Base-by-base conservation (phyloP, 106 monocot genomes). In the Hemerocallis citrina region DNA sequence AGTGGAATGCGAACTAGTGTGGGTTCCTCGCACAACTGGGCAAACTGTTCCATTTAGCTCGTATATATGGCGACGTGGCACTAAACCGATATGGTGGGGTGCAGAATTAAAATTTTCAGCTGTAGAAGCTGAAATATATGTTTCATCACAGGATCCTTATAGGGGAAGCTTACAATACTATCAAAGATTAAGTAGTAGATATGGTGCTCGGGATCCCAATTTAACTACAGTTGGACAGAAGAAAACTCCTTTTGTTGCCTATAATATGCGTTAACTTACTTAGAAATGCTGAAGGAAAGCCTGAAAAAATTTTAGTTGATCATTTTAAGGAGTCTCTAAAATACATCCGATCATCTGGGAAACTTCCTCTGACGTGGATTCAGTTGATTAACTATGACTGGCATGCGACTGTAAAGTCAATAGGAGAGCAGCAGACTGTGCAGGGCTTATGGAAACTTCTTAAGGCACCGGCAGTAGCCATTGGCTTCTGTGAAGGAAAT, bases 11-110 rank as follows among this genome's bases (percentile, higher is more conserved):
- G 98, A 99, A 71, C 66, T 99, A 62, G 88, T 99, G 55, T 99
- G 98, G 98, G 40, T 81, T 36, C 52, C 80, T 20, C 69, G 52
- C 50, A 67, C 42, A 31, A 29, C 43, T 71, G 81, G 75, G 11
- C 66, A 82, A 74, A 74, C 28, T 67, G 45, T 82, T 57, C 84
- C 82, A 34, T 88, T 99, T 64, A 85, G 77, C 68, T 72, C 92
- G 21, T 99, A 99, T 55, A 56, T 88, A 17, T 99, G 98, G 98
- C 71, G 98, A 32, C 78, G 98, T 34, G 98, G 98, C 51, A 99
- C 98, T 13, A 99, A 92, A 69, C 98, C 98, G 19, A 85, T 99
- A 31, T 92, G 88, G 88, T 99, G 98, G 98, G 98, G 98, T 68
- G 98, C 98, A 35, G 98, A 99, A 43, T 73, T 99, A 43, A 99